A percentile compares a stretch with the other conserved stretches of the same genome.
These are phyloP conservation scores for Botrytis sinoallii DNA, from an alignment of 2,329 filamentous ascomycete genomes.

Conservation along the genomic window DNA sequence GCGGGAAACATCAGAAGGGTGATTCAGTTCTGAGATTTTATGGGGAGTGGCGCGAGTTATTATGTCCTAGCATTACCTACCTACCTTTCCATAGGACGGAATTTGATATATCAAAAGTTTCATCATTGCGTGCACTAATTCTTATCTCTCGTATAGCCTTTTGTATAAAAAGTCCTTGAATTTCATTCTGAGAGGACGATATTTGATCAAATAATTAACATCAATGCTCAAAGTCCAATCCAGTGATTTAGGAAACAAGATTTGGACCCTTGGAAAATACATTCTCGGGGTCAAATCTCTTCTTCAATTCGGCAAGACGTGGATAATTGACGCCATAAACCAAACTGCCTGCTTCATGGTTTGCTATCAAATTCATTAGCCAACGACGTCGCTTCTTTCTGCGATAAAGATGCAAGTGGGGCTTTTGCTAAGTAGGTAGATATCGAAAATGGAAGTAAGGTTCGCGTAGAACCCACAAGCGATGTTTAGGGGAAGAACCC, in stretches of 20 bases:
- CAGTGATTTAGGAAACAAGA: conserved; percentile 5
- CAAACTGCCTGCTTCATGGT: conserved; percentile 21
- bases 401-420: background rate
- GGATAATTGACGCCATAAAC: conserved; percentile 26
- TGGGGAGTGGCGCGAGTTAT: background rate
- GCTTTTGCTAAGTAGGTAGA: background rate
- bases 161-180: background rate
- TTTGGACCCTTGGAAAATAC: conserved; percentile 17
- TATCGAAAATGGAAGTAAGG: background rate
- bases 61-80: conserved; percentile 4
- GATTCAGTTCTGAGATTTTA: background rate
- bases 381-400: background rate
- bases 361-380: conserved; percentile 15
- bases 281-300: conserved; percentile 28
- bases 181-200: background rate
- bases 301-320: conserved; percentile 27
- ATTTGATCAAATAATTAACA: background rate
- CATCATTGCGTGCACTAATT: background rate
- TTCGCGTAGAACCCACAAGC: background rate
- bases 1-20: background rate
- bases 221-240: background rate
- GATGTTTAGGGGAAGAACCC: background rate
- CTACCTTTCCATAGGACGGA: background rate
- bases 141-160: background rate
- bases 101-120: background rate